Evolutionary conservation across 495 filamentous ascomycete species (phyloP).

Genomic region (Tuber calosporum): DNA sequence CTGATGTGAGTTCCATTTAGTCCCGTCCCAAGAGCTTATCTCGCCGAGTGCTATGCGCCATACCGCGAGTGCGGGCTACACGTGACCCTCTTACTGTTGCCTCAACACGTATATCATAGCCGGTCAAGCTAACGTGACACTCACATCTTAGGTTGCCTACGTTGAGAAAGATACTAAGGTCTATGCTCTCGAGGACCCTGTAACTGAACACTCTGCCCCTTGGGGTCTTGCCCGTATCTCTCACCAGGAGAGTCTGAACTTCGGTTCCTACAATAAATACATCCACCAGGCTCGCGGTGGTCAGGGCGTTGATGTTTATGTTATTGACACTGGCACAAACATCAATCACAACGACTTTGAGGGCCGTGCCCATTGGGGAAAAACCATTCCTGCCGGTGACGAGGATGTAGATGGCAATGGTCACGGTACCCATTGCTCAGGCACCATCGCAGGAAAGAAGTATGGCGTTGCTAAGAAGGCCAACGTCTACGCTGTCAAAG

Average conservation of each 20-base stretch:
- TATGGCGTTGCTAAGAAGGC: conserved; percentile 99
- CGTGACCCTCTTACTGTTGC: conserved; percentile 17
- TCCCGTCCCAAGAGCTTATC: conserved; percentile 21
- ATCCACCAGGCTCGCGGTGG: conserved; percentile 83
- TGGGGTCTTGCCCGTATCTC: conserved; percentile 99
- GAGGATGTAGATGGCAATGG: conserved; percentile 92
- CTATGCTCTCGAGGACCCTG: conserved; percentile 59
- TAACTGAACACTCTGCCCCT: conserved; percentile 80
- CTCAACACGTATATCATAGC: conserved; percentile 8
- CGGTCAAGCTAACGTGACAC: conserved; percentile 23
- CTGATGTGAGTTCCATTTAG: conserved; percentile 67
- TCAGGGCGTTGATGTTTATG: conserved; percentile 97
- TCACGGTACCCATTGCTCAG: conserved; percentile 98
- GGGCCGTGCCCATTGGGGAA: conserved; percentile 90
- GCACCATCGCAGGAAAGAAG: conserved; percentile 94
- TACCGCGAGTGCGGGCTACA: conserved; percentile 16
- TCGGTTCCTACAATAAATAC: conserved; percentile 96
- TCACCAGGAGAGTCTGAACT: conserved; percentile 75
- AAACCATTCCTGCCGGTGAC: conserved; percentile 82
- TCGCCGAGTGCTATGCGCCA: conserved; percentile 16
- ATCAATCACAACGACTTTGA: conserved; percentile 91
- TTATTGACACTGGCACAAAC: conserved; percentile 97
- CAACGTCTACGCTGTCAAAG: conserved; percentile 92
- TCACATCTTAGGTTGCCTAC: conserved; percentile 69
- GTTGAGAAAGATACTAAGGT: conserved; percentile 92